These are phyloP conservation scores for Euphorbia celastroides DNA, from an alignment of 441 rosid species.

Conservation along the genomic window DNA sequence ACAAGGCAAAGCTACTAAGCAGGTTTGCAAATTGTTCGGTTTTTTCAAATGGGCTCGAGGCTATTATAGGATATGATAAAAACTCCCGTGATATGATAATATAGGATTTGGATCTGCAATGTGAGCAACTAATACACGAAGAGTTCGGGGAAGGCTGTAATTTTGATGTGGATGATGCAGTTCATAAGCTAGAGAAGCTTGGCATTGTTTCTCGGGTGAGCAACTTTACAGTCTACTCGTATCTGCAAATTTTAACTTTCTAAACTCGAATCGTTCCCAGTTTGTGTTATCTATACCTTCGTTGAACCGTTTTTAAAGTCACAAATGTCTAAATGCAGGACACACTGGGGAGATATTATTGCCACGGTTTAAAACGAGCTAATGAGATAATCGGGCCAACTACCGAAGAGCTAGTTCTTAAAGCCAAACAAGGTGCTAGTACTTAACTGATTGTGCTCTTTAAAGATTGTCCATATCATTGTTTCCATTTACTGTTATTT, in stretches of 20 bases:
- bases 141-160: slow-evolving; percentile 85
- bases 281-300: too few species aligned
- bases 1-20: slow-evolving; percentile 65
- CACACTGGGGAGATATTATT: slow-evolving; percentile 63
- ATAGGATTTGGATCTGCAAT: slow-evolving; percentile 87
- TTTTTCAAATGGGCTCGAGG: not conserved
- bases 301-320: not conserved
- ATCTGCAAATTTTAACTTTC: not conserved
- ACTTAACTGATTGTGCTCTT: not conserved
- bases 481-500: not conserved
- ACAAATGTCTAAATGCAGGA: slow-evolving; percentile 36
- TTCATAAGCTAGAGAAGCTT: slow-evolving; percentile 81
- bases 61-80: not conserved
- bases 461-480: not conserved
- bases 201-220: slow-evolving; percentile 83
- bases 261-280: too few species aligned
- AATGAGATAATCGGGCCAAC: slow-evolving; percentile 47
- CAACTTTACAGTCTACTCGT: not conserved
- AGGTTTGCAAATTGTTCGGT: slow-evolving; percentile 32
- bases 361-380: slow-evolving; percentile 77
- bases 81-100: slow-evolving; percentile 16
- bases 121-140: slow-evolving; percentile 87
- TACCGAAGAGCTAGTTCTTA: slow-evolving; percentile 1
- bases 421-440: not conserved
- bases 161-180: slow-evolving; percentile 97